phyloP scores from a whole-genome alignment of 2,329 filamentous ascomycete genomes.

The Colletotrichum sojae region DNA sequence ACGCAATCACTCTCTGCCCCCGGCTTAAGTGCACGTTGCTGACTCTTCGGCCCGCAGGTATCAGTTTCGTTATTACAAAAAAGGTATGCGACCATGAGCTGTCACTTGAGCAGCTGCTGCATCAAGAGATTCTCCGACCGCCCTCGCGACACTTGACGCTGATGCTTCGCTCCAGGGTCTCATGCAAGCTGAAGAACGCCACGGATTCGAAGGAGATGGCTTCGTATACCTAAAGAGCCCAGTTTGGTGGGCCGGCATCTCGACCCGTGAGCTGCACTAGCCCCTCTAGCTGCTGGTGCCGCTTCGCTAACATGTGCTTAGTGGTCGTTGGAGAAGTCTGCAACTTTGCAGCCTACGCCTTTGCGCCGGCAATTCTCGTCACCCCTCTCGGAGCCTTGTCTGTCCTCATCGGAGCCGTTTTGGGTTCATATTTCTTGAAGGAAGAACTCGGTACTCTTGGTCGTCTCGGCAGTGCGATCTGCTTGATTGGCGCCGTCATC shows the following conservation, averaged over 20 bases:
- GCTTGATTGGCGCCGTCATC: slow-evolving; percentile 94
- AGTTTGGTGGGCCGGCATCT: slow-evolving; percentile 97
- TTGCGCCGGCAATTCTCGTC: slow-evolving; percentile 97
- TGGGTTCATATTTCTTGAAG: slow-evolving; percentile 94
- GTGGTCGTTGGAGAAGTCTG: slow-evolving; percentile 94
- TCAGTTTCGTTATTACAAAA: slow-evolving; percentile 99
- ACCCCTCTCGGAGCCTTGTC: slow-evolving; percentile 94
- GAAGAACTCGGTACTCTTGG: slow-evolving; percentile 93
- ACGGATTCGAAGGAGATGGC: slow-evolving; percentile 97
- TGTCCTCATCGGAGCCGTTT: slow-evolving; percentile 93
- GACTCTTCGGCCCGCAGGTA: slow-evolving; percentile 68
- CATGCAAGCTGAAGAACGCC: slow-evolving; percentile 88
- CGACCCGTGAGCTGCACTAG: slow-evolving; percentile 76
- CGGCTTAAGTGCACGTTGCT: slow-evolving; percentile 32
- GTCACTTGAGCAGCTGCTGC: slow-evolving; percentile 6
- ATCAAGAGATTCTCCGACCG: slow-evolving; percentile 4
- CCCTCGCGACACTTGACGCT: slow-evolving; percentile 37
- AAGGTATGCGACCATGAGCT: slow-evolving; percentile 73
- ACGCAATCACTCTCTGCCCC: slow-evolving; percentile 43
- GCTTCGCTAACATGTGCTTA: slow-evolving; percentile 52
- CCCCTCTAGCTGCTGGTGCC: background rate
- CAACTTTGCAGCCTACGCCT: slow-evolving; percentile 98
- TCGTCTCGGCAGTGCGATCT: slow-evolving; percentile 95
- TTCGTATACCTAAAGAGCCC: slow-evolving; percentile 95
- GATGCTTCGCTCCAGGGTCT: slow-evolving; percentile 73